Conservation (phyloP, 176 grass and related monocot genomes). For the Oryza nivara region DNA sequence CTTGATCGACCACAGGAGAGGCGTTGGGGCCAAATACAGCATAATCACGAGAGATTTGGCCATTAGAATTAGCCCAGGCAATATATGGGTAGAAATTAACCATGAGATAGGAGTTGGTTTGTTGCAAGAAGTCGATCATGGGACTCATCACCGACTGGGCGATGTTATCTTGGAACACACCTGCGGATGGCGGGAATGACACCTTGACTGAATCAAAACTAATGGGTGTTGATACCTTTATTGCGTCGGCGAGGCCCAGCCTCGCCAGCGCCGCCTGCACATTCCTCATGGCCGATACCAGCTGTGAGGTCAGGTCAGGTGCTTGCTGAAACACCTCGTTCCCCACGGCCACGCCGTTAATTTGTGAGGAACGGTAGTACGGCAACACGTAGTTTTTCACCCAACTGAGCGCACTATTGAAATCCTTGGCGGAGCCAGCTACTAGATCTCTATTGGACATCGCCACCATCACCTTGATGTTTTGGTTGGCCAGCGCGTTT, state of each 20-base stretch:
- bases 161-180: constrained; percentile 45
- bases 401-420: neutral
- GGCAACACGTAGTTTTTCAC: neutral
- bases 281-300: neutral
- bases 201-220: constrained; percentile 33
- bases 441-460: neutral
- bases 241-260: constrained; percentile 44
- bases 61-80: constrained; percentile 18
- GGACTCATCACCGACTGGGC: constrained; percentile 61
- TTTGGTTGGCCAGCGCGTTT: neutral
- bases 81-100: constrained; percentile 67
- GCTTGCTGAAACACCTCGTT: neutral
- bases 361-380: neutral
- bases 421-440: neutral
- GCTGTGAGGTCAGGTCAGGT: neutral
- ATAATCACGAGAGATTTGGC: constrained; percentile 52
- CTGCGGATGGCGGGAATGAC: constrained; percentile 58
- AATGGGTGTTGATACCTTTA: constrained; percentile 75
- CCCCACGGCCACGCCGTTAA: neutral
- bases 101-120: constrained; percentile 55
- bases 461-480: neutral
- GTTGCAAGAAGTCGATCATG: constrained; percentile 59
- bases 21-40: constrained; percentile 49
- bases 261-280: constrained; percentile 48
- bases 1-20: constrained; percentile 10